Evolutionary conservation across 352 stramenopile species (phyloP), one percentile per base, ranked within the genome.

Genomic region (Peronospora farinosa): DNA sequence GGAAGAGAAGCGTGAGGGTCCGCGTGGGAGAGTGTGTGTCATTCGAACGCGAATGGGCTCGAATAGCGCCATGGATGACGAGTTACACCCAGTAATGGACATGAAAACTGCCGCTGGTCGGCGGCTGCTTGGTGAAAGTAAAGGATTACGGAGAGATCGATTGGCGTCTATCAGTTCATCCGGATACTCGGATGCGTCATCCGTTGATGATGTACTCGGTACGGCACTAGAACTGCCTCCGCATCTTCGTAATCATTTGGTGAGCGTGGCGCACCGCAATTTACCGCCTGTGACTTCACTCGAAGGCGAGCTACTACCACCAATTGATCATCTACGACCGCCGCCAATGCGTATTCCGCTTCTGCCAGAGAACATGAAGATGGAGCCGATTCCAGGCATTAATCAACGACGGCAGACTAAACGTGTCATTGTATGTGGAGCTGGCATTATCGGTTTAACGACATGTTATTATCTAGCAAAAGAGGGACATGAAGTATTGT

Each of bases 401-500:
- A 69, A 76, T 46, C 61, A 73, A 45, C 73, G 70, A 2, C 69
- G 64, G 12, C 46, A 69, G 48, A 80, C 73, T 50, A 90, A 93
- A 57, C 83, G 83, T 56, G 79, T 93, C 32, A 89, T 93, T 39
- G 83, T 93, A 12, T 89, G 80, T 31, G 83, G 83, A 11, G 83
- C 78, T n/a, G 83, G 83, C 30, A 92, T 93, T 43, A 83, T 93
- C 39, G 83, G 83, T 0, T 53, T 93, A 31, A 91, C 78, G 23
- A 93, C 83, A 0, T 91, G 78, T 63, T 93, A 88, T 57, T 92
- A 88, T 56, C 64, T 93, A 17, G 79, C 79, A 36, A 89, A 86
- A 48, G 79, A 87, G 44, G 83, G 83, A 51, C 83, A 93, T 47
- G 83, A 93, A 53, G 83, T 93, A 40, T 61, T 93, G 5, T 93